These are phyloP conservation scores for Marvania coccoides DNA, from an alignment of 139 green algal genomes.

Conservation along the genomic window DNA sequence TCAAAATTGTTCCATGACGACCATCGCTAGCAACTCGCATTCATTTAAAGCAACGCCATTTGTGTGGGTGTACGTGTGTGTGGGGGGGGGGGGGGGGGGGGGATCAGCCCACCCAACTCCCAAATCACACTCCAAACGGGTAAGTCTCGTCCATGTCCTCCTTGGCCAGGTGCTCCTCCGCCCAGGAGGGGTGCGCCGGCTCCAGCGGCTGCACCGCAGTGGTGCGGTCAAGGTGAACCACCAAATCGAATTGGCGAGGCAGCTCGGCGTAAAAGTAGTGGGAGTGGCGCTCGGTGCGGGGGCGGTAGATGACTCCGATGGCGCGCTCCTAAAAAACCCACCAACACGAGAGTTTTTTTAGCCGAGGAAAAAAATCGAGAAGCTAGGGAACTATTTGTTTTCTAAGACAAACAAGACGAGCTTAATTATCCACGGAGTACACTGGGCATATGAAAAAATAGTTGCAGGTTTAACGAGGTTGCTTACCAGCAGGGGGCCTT, in stretches of 20 bases:
- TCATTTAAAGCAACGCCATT: too few relatives aligned
- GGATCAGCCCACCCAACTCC: neutral
- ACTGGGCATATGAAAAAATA: too few relatives aligned
- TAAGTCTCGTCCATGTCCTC: constrained; percentile 16
- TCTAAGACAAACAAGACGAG: too few relatives aligned
- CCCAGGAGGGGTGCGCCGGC: constrained; percentile 8
- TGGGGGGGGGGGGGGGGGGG: too few relatives aligned
- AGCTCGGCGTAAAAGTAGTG: constrained; percentile 49
- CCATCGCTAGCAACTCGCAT: too few relatives aligned
- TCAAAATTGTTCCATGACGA: too few relatives aligned
- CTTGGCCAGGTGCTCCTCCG: neutral
- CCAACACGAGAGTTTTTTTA: too few relatives aligned
- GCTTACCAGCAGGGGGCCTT: neutral
- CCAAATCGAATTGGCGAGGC: constrained; percentile 44
- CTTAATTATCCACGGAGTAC: too few relatives aligned
- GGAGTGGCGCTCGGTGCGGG: constrained; percentile 41
- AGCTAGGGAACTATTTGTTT: too few relatives aligned
- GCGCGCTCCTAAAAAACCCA: constrained; percentile 42
- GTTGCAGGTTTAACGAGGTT: too few relatives aligned
- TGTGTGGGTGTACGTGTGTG: too few relatives aligned
- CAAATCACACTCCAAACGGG: constrained; percentile 12
- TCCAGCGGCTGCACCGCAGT: constrained; percentile 30
- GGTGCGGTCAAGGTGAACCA: constrained; percentile 44
- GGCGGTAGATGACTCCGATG: constrained; percentile 61
- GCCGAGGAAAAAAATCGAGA: too few relatives aligned